These are phyloP conservation scores for Venturia asperata DNA, from an alignment of 2,329 filamentous ascomycete species.

Conservation along the genomic window DNA sequence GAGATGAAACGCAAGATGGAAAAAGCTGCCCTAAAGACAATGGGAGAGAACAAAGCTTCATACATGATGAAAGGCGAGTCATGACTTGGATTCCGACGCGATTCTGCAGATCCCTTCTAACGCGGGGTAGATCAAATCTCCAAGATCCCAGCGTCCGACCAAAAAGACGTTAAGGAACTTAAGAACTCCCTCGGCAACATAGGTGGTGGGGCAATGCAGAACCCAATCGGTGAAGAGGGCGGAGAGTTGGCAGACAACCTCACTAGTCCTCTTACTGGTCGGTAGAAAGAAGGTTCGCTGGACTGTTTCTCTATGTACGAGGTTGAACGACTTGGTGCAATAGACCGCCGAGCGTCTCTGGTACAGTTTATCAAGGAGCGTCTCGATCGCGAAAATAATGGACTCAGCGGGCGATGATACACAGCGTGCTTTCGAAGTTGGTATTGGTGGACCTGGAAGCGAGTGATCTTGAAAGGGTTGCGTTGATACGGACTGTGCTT, in stretches of 20 bases:
- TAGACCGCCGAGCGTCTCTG: neutral
- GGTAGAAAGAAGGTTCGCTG: constrained; percentile 1
- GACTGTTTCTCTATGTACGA: neutral
- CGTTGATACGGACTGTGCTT: neutral
- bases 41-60: constrained; percentile 46
- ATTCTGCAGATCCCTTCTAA: neutral
- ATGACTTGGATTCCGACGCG: neutral
- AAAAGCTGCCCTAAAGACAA: constrained; percentile 41
- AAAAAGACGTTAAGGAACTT: constrained; percentile 31
- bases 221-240: constrained; percentile 31
- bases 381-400: neutral
- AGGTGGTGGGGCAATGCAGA: constrained; percentile 30
- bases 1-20: constrained; percentile 42
- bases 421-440: neutral
- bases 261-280: constrained; percentile 20
- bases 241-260: constrained; percentile 20
- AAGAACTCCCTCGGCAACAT: constrained; percentile 30
- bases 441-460: neutral
- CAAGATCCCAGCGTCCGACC: constrained; percentile 28
- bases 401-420: neutral
- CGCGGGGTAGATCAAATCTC: constrained; percentile 24
- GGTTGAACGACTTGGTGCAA: neutral
- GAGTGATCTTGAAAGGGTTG: neutral
- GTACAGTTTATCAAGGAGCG: neutral
- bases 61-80: constrained; percentile 34